Conservation (phyloP, 306 rosid species). For the Sophora flavescens region DNA sequence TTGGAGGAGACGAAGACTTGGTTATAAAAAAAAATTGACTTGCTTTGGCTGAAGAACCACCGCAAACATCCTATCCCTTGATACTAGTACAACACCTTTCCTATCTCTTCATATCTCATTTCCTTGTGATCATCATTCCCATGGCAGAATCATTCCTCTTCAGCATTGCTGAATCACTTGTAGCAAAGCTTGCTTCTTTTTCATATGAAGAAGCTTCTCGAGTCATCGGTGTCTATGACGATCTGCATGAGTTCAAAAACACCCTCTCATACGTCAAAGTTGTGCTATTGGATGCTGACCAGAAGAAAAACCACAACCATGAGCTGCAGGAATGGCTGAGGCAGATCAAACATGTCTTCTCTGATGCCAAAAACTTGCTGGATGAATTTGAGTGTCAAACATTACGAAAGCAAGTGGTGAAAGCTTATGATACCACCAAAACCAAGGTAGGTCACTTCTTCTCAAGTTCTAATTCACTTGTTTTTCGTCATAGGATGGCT, state of each 20-base stretch:
- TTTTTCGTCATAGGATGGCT: background rate
- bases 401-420: background rate
- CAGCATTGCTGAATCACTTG: background rate
- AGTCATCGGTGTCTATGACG: background rate
- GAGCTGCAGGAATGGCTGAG: background rate
- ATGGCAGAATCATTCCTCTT: constrained; percentile 3
- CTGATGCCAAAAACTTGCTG: background rate
- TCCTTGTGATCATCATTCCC: too few species aligned
- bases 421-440: constrained; percentile 21
- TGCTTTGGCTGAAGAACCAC: too few species aligned
- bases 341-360: background rate
- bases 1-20: too few species aligned
- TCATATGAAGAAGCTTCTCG: background rate
- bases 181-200: background rate
- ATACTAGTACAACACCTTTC: too few species aligned
- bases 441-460: constrained; percentile 17
- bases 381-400: background rate
- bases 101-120: background rate
- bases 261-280: background rate
- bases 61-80: too few species aligned
- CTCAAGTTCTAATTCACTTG: background rate
- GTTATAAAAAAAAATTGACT: too few species aligned
- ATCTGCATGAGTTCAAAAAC: background rate
- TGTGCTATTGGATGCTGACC: background rate
- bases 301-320: background rate